Base-by-base conservation (phyloP, 192 early-diverging fungal species). In the Backusella tarrabulga region DNA sequence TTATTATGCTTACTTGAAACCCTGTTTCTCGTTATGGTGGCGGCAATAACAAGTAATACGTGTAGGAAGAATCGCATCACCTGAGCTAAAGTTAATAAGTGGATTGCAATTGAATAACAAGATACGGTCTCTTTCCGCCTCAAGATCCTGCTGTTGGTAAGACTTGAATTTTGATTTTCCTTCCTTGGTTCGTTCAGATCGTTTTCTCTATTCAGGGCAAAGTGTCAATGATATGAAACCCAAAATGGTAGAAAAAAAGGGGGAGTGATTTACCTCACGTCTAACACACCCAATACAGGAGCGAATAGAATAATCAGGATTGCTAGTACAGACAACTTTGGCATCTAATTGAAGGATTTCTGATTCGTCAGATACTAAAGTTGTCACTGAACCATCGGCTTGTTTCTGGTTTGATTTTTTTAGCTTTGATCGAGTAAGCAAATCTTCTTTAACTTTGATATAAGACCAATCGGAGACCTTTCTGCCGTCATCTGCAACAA, bases 31-130 rank as follows among this genome's bases (percentile, higher is more conserved):
- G 80, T 89, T 86, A 81, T 97, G 96, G 76, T 98, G 97, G 3
- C 97, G 88, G 83, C 96, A 97, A 80, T 98, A 98, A 85, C 97
- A 98, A 14, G 97, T 97, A 70, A 98, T 96, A 41, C 97, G 90
- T n/a, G 95, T 94, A 34, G 97, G 96, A 36, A 98, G 86, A 67
- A 94, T 90, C 0, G 91, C 89, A 78, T 97, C 96, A 56, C 97
- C 97, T 68, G 91, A 91, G 83, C 86, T 90, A 72, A 98, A 97
- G 76, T 96, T 94, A 26, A 96, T 88, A 67, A 95, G 81, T 38
- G 93, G 91, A 71, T 85, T 89, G 84, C 93, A 95, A 82, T 97
- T 97, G 80, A 97, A 97, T 14, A 97, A 88, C 6, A 97, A 79
- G 40, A 97, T 93, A 52, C 93, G 93, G 74, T 89, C 84, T 72